These are phyloP conservation scores for Peniophora sp. DNA, from an alignment of 1,284 basidiomycete species.

Conservation along the genomic window DNA sequence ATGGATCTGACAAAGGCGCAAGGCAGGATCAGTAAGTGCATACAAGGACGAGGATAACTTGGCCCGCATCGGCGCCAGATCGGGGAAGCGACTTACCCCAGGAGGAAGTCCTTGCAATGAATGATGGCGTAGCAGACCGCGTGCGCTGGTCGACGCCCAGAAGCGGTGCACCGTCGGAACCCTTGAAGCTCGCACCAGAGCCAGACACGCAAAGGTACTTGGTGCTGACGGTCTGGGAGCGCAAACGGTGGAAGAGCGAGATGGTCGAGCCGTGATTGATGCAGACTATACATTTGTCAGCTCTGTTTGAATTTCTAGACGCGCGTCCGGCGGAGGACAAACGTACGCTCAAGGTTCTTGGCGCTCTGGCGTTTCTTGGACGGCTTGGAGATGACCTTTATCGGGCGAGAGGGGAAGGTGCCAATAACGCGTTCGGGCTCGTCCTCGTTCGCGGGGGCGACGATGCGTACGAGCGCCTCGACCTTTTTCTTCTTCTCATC, in stretches of 20 bases:
- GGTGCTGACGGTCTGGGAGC: slow-evolving; percentile 91
- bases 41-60: slow-evolving; percentile 6
- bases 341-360: slow-evolving; percentile 87
- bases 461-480: slow-evolving; percentile 84
- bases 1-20: slow-evolving; percentile 55
- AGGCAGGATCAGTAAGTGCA: slow-evolving; percentile 14
- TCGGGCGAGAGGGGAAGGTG: slow-evolving; percentile 82
- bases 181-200: slow-evolving; percentile 82
- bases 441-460: slow-evolving; percentile 72
- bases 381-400: slow-evolving; percentile 96
- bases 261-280: slow-evolving; percentile 95
- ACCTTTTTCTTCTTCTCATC: slow-evolving; percentile 90
- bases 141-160: slow-evolving; percentile 73
- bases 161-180: slow-evolving; percentile 80
- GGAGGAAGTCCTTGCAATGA: slow-evolving; percentile 77
- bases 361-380: slow-evolving; percentile 94
- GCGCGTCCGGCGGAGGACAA: slow-evolving; percentile 10
- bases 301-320: no score
- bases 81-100: slow-evolving; percentile 50
- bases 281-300: slow-evolving; percentile 51
- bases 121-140: slow-evolving; percentile 69
- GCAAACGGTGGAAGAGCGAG: slow-evolving; percentile 89
- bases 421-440: slow-evolving; percentile 78
- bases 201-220: slow-evolving; percentile 93
- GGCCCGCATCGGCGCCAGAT: neutral